Percentiles rank a stretch among this genome's conserved stretches.
phyloP scores from a whole-genome alignment of 495 filamentous ascomycete genomes.

The Penicillium roqueforti region DNA sequence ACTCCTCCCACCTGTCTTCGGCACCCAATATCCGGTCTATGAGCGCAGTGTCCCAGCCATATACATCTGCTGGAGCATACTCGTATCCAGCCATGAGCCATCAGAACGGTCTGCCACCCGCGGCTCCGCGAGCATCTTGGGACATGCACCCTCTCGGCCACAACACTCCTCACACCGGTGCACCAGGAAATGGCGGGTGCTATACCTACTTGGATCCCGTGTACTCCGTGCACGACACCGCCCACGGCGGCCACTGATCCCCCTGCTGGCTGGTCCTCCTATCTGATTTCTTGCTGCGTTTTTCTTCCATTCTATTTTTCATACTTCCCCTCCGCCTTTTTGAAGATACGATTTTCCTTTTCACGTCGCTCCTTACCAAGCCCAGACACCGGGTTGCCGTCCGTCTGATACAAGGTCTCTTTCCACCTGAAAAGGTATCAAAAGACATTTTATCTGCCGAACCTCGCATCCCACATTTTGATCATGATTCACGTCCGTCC shows the following conservation, averaged over 20 bases:
- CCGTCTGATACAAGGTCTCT: background rate
- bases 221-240: conserved; percentile 32
- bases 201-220: conserved; percentile 38
- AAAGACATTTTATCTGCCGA: background rate
- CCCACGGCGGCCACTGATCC: conserved; percentile 22
- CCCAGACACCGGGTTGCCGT: conserved; percentile 26
- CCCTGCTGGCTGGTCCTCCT: conserved; percentile 11
- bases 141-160: conserved; percentile 32
- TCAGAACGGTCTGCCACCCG: conserved; percentile 23
- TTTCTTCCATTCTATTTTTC: conserved; percentile 23
- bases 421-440: background rate
- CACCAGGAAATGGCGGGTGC: conserved; percentile 20
- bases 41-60: conserved; percentile 30
- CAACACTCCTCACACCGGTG: conserved; percentile 16
- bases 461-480: conserved; percentile 10
- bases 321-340: conserved; percentile 27
- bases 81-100: conserved; percentile 38
- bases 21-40: conserved; percentile 32
- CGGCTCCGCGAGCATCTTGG: conserved; percentile 30
- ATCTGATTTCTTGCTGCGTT: conserved; percentile 14
- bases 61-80: conserved; percentile 30
- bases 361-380: conserved; percentile 41
- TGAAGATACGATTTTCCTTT: conserved; percentile 31
- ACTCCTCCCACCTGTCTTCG: conserved; percentile 20
- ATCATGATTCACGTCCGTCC: conserved; percentile 43